phyloP scores from a whole-genome alignment of 768 basidiomycete species.

The Leccinum olivaceopallidum region DNA sequence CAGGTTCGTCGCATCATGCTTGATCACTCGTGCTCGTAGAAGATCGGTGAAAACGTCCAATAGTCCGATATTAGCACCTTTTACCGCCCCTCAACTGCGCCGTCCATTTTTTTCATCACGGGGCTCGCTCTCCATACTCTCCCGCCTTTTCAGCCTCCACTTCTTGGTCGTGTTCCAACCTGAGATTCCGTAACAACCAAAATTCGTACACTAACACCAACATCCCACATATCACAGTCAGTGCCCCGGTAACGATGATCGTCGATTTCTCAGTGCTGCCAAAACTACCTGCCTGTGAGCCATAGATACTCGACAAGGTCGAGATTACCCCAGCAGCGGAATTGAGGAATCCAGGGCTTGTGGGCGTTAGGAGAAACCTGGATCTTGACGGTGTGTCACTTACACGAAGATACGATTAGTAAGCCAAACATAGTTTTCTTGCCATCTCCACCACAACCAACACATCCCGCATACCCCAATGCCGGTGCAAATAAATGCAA shows the following conservation, averaged over 20 bases:
- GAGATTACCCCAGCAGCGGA: slow-evolving; percentile 58
- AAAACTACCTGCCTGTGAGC: slow-evolving; percentile 47
- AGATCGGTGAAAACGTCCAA: neutral
- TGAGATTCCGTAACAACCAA: slow-evolving; percentile 46
- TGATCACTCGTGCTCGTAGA: neutral
- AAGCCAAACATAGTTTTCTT: slow-evolving; percentile 58
- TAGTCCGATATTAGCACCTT: neutral
- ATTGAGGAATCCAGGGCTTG: slow-evolving; percentile 57
- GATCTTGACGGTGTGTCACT: slow-evolving; percentile 18
- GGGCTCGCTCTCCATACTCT: slow-evolving; percentile 44
- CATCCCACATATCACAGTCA: slow-evolving; percentile 43
- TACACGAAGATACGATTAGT: slow-evolving; percentile 58
- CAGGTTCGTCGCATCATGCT: neutral
- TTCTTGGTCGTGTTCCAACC: slow-evolving; percentile 40
- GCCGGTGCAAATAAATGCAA: slow-evolving; percentile 56
- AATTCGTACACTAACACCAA: slow-evolving; percentile 44
- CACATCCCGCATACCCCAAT: slow-evolving; percentile 55
- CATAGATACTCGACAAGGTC: slow-evolving; percentile 51
- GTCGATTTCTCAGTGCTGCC: slow-evolving; percentile 45
- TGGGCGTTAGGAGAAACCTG: slow-evolving; percentile 2
- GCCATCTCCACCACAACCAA: slow-evolving; percentile 63
- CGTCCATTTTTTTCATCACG: slow-evolving; percentile 17
- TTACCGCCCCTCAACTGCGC: neutral
- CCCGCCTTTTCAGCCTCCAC: slow-evolving; percentile 46
- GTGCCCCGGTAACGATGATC: slow-evolving; percentile 44